A percentile compares a stretch with the other conserved stretches of the same genome.
Conservation (phyloP, 306 rosid species). For the Begonia peltatifolia region DNA sequence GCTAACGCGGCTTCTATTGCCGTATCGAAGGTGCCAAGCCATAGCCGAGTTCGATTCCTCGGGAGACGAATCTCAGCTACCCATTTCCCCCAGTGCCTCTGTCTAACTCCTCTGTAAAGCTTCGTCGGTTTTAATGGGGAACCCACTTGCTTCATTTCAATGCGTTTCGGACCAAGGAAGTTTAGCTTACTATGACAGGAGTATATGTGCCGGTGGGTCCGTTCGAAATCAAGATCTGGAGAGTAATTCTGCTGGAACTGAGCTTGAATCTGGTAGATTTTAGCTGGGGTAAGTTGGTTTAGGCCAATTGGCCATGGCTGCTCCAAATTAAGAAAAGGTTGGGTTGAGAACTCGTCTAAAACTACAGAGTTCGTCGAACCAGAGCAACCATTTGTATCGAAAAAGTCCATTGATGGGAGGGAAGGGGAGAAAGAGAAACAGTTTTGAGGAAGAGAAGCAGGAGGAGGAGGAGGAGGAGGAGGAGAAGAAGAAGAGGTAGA, state of each 20-base stretch:
- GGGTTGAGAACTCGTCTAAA: constrained; percentile 7
- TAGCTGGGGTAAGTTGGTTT: constrained; percentile 45
- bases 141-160: constrained; percentile 64
- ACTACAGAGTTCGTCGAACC: constrained; percentile 26
- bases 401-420: constrained; percentile 16
- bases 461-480: not conserved
- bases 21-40: constrained; percentile 95
- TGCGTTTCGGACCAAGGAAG: constrained; percentile 49
- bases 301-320: constrained; percentile 45
- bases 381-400: constrained; percentile 25
- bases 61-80: constrained; percentile 97
- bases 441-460: constrained; percentile 3
- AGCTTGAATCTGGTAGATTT: constrained; percentile 55
- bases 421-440: constrained; percentile 17
- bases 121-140: constrained; percentile 52
- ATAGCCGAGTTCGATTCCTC: constrained; percentile 78
- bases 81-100: constrained; percentile 99
- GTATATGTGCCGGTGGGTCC: no score
- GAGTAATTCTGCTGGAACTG: constrained; percentile 36
- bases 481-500: not conserved
- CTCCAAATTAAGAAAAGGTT: no score
- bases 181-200: constrained; percentile 2
- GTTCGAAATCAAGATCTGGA: no score
- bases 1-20: constrained; percentile 99
- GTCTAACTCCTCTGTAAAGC: constrained; percentile 93